Conservation (phyloP, 495 filamentous ascomycete species). For the Arthonia radiata region DNA sequence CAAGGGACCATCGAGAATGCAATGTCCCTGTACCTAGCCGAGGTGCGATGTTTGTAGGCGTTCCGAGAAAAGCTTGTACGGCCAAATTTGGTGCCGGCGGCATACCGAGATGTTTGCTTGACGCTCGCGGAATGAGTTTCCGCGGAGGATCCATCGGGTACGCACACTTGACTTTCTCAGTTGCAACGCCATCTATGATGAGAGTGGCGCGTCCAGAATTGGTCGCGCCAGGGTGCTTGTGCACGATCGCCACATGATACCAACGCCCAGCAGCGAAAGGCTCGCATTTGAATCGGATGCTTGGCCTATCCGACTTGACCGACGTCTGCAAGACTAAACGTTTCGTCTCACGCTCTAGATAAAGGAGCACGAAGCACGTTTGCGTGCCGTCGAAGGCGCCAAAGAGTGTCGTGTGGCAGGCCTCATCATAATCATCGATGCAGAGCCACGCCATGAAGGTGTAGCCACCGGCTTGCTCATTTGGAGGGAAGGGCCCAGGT, state of each 20-base stretch:
- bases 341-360: slow-evolving; percentile 80
- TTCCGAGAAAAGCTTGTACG: slow-evolving; percentile 87
- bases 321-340: slow-evolving; percentile 95
- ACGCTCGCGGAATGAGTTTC: too few species aligned
- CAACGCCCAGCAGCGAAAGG: slow-evolving; percentile 48
- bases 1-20: slow-evolving; percentile 62
- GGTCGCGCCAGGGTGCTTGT: slow-evolving; percentile 50
- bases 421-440: slow-evolving; percentile 62
- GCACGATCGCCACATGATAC: slow-evolving; percentile 82
- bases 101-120: too few species aligned
- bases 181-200: slow-evolving; percentile 81
- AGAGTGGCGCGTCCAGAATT: slow-evolving; percentile 61
- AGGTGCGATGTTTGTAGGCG: slow-evolving; percentile 70
- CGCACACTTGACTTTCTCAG: slow-evolving; percentile 68
- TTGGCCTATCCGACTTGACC: slow-evolving; percentile 60
- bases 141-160: slow-evolving; percentile 61
- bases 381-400: slow-evolving; percentile 83
- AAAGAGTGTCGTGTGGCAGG: slow-evolving; percentile 81
- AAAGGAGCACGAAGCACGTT: slow-evolving; percentile 80
- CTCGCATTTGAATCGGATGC: slow-evolving; percentile 73
- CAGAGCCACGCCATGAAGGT: slow-evolving; percentile 73
- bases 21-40: slow-evolving; percentile 54
- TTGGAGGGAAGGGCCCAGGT: slow-evolving; percentile 58
- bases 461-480: slow-evolving; percentile 48
- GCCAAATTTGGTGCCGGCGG: too few species aligned